Conservation (phyloP, 805 yeast species). For the Candida easanensis region DNA sequence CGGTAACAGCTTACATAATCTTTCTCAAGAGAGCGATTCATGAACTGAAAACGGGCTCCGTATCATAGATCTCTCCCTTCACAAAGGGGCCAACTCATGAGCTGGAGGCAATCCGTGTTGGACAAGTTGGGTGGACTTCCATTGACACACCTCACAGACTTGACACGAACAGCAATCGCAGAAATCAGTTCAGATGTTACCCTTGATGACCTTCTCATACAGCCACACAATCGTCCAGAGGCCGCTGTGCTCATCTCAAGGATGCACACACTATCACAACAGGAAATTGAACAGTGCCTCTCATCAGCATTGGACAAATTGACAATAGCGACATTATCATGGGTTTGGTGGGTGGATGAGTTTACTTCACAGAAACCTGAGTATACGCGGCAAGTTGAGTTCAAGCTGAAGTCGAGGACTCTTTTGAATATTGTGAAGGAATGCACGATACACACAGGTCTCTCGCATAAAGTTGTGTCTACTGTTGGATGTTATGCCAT, state of each 20-base stretch:
- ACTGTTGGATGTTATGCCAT: slow-evolving; percentile 8
- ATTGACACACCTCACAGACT: too few relatives aligned
- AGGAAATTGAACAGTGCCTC: neutral
- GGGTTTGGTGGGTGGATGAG: slow-evolving; percentile 25
- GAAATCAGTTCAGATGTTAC: neutral
- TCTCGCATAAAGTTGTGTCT: neutral
- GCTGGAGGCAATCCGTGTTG: too few relatives aligned
- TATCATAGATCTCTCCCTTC: too few relatives aligned
- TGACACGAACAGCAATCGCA: neutral
- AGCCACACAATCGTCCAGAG: slow-evolving; percentile 1
- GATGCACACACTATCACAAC: neutral
- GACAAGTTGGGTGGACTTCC: too few relatives aligned
- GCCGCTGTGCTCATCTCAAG: slow-evolving; percentile 5
- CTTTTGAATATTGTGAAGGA: slow-evolving; percentile 7
- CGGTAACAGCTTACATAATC: too few relatives aligned
- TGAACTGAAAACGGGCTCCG: too few relatives aligned
- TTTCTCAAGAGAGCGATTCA: too few relatives aligned
- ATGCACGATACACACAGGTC: neutral
- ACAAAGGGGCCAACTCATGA: too few relatives aligned
- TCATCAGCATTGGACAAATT: neutral
- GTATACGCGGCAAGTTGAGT: slow-evolving; percentile 13
- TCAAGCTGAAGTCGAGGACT: slow-evolving; percentile 6
- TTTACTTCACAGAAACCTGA: slow-evolving; percentile 9
- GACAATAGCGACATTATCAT: slow-evolving; percentile 9
- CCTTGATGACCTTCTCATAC: neutral